Base-by-base conservation (phyloP, 768 basidiomycete genomes). In the Leccinellum albellum region DNA sequence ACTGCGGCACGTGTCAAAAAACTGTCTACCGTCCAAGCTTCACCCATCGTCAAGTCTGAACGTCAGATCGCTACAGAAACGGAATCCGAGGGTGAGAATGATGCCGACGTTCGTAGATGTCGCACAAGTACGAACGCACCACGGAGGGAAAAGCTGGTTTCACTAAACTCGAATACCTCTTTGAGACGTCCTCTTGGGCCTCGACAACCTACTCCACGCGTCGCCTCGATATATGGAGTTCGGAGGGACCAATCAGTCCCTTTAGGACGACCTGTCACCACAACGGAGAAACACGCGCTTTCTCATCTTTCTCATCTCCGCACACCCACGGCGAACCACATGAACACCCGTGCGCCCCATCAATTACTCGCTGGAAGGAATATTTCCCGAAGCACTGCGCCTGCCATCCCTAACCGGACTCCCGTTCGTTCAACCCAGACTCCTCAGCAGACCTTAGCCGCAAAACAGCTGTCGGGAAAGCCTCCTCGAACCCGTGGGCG, bases 11-110 rank as follows among this genome's bases (percentile, higher is more conserved):
- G 49, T 37, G 60, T 61, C 12, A 64, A 71, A 61, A 64, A 67
- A 45, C 40, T 73, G 31, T 71, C 70, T 0, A 73, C 64, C 3
- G 70, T 71, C 21, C 70, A 71, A 37, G 70, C 58, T 28, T 71
- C 71, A 14, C 71, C 70, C 9, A 23, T 67, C 6, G 59, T 67
- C 9, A 64, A 57, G 33, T 17, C 59, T 24, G 46, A 32, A 23
- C 57, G 35, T 9, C 63, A 57, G 29, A 60, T 69, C 21, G 23
- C 23, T 44, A 33, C 23, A 7, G 66, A 60, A 6, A 54, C 37
- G 24, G 59, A 57, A 29, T 47, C 24, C 0, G 47, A 45, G 2
- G 50, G 17, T 12, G 37, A 28, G 44, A 57, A 47, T 14, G 40
- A 44, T 54, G 6, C 20, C 7, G 4, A 24, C 20, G 10, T 46